phyloP scores from a whole-genome alignment of 371 early-diverging fungal species.

The Hamiltosporidium tvaerminnensis region DNA sequence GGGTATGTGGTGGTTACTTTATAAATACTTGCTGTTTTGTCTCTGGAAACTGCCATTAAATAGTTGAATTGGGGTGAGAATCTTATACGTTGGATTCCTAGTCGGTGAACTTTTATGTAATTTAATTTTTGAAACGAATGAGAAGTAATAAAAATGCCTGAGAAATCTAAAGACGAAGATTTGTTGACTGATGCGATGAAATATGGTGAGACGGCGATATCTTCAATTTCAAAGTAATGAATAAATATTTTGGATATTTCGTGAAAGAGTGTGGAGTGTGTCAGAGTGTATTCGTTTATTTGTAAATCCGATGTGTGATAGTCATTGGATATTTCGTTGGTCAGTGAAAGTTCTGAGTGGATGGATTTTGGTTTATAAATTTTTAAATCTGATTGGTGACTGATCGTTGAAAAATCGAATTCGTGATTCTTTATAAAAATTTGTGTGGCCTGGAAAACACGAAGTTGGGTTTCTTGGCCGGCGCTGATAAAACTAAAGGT shows the following conservation, averaged over 20 bases:
- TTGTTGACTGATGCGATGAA: conserved; percentile 28
- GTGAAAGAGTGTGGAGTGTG: conserved; percentile 12
- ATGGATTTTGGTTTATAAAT: too few species aligned
- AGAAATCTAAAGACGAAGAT: conserved; percentile 13
- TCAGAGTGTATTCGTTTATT: conserved; percentile 21
- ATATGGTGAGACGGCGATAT: conserved; percentile 17
- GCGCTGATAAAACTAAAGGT: conserved; percentile 11
- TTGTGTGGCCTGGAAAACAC: conserved; percentile 30
- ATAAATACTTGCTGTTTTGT: conserved; percentile 32
- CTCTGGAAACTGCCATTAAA: conserved; percentile 32
- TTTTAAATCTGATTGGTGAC: too few species aligned
- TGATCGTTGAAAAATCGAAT: too few species aligned
- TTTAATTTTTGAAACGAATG: too few species aligned
- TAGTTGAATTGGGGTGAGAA: conserved; percentile 20
- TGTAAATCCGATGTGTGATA: conserved; percentile 7
- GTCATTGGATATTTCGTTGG: conserved; percentile 13
- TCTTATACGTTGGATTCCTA: conserved; percentile 26
- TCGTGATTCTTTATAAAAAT: conserved; percentile 16
- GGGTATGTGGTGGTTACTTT: conserved; percentile 6
- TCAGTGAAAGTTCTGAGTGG: conserved; percentile 38
- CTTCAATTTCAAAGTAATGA: conserved; percentile 35
- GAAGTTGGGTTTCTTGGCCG: conserved; percentile 28
- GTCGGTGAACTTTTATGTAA: conserved; percentile 26
- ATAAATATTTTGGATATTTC: conserved; percentile 41
- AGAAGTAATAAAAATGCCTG: conserved; percentile 44